phyloP scores from a whole-genome alignment of 352 stramenopile genomes.

The Phytopythium boreale region DNA sequence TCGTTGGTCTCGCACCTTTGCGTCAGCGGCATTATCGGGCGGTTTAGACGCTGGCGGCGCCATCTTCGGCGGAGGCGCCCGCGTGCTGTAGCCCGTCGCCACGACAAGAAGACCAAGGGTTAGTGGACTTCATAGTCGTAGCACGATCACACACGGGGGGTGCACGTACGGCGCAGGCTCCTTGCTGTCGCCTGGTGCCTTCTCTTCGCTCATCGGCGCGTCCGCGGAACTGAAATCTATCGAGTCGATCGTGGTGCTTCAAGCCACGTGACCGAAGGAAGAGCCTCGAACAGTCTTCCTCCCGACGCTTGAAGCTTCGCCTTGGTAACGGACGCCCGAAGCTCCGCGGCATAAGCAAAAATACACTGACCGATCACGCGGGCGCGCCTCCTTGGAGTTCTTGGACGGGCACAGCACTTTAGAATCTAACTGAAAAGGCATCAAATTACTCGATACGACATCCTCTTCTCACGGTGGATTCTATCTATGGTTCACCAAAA shows the following conservation, averaged over 20 bases:
- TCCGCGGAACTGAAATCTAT: not conserved
- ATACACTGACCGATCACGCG: not conserved
- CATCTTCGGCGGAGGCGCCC: slow-evolving; percentile 37
- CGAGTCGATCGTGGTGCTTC: not conserved
- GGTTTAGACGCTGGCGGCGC: slow-evolving; percentile 19
- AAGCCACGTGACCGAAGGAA: not conserved
- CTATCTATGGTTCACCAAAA: slow-evolving; percentile 1
- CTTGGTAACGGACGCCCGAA: not conserved
- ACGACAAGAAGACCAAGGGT: not conserved
- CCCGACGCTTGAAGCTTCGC: not conserved
- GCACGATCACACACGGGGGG: not conserved
- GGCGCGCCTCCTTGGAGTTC: not conserved
- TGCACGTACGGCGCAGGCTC: slow-evolving; percentile 21
- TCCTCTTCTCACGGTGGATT: not conserved
- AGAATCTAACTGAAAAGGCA: not conserved
- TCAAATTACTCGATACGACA: not conserved
- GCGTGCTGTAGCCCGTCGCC: not conserved
- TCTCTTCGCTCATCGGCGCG: slow-evolving; percentile 30
- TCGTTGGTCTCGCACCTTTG: slow-evolving; percentile 17
- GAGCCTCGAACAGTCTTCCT: not conserved
- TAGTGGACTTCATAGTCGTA: not conserved
- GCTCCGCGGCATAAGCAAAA: not conserved
- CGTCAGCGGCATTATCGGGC: slow-evolving; percentile 15
- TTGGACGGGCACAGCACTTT: not conserved
- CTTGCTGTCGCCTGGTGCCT: slow-evolving; percentile 28